Evolutionary conservation across 768 basidiomycete genomes (phyloP).

Genomic region (Boletus tylopilopsis): DNA sequence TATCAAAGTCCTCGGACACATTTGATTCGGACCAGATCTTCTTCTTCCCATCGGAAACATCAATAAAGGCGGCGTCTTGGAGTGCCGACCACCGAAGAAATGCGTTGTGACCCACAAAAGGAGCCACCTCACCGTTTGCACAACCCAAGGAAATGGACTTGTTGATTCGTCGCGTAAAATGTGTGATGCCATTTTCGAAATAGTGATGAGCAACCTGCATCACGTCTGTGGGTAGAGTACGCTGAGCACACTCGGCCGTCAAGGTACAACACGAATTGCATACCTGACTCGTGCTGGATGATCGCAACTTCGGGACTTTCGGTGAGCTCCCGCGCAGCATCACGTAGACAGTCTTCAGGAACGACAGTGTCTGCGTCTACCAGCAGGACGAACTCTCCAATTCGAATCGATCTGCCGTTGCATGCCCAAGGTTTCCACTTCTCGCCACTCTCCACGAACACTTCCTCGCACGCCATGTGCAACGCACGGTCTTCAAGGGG

Average conservation of each 20-base stretch:
- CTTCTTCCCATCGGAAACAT: constrained; percentile 53
- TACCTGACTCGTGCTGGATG: constrained; percentile 84
- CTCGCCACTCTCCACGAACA: constrained; percentile 52
- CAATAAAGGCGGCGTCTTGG: constrained; percentile 79
- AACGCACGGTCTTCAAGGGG: constrained; percentile 69
- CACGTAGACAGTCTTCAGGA: constrained; percentile 87
- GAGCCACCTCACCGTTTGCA: constrained; percentile 72
- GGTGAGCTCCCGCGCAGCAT: constrained; percentile 81
- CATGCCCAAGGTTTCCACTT: constrained; percentile 72
- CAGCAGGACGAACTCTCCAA: constrained; percentile 78
- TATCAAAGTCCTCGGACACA: constrained; percentile 70
- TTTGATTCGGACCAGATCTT: constrained; percentile 68
- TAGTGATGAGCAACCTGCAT: constrained; percentile 90
- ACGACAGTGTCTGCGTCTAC: constrained; percentile 89
- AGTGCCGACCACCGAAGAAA: constrained; percentile 88
- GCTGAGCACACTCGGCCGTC: not conserved
- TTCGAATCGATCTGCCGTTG: constrained; percentile 69
- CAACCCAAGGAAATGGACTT: constrained; percentile 74
- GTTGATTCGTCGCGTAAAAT: constrained; percentile 88
- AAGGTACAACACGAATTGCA: constrained; percentile 33
- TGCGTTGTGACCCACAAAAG: constrained; percentile 86
- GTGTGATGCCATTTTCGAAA: constrained; percentile 88
- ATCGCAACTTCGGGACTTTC: constrained; percentile 64
- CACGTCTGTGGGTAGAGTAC: constrained; percentile 47
- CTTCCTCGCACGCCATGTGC: constrained; percentile 70